A percentile compares a stretch with the other conserved stretches of the same genome.
phyloP scores from a whole-genome alignment of 2,329 filamentous ascomycete species.

The Tolypocladium amazonense region DNA sequence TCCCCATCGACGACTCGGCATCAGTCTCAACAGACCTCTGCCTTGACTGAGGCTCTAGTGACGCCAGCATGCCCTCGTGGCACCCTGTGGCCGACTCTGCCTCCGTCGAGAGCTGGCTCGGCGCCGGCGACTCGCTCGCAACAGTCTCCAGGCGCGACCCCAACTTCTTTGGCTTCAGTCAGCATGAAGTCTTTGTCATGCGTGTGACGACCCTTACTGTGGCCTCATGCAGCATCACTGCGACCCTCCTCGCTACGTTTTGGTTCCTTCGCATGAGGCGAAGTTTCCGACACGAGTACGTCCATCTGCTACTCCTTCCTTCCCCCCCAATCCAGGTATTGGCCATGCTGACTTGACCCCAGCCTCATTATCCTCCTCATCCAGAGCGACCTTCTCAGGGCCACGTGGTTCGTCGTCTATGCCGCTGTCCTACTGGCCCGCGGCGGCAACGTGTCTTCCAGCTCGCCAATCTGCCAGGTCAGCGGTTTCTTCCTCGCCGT shows the following conservation, averaged over 20 bases:
- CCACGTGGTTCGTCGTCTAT: conserved; percentile 57
- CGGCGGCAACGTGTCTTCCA: conserved; percentile 38
- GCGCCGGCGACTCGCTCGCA: background rate
- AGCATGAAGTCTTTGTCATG: conserved; percentile 10
- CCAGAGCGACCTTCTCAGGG: conserved; percentile 60
- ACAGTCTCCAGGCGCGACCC: background rate
- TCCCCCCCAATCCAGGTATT: background rate
- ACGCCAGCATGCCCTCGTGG: background rate
- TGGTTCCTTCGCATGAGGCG: conserved; percentile 67
- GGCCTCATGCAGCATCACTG: conserved; percentile 42
- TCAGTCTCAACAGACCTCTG: background rate
- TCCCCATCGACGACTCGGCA: background rate
- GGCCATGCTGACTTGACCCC: background rate
- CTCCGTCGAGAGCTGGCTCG: background rate
- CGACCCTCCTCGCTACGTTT: conserved; percentile 48
- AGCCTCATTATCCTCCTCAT: conserved; percentile 68
- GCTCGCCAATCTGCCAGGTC: conserved; percentile 52
- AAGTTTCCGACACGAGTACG: conserved; percentile 54
- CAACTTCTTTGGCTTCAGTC: background rate
- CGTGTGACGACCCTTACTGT: conserved; percentile 25
- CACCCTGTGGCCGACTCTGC: background rate
- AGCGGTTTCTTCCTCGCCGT: conserved; percentile 57
- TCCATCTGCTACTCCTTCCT: conserved; percentile 1
- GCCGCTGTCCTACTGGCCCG: conserved; percentile 45
- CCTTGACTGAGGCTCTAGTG: background rate